phyloP scores from a whole-genome alignment of 2,329 filamentous ascomycete species.

The Rhinocladiella similis region DNA sequence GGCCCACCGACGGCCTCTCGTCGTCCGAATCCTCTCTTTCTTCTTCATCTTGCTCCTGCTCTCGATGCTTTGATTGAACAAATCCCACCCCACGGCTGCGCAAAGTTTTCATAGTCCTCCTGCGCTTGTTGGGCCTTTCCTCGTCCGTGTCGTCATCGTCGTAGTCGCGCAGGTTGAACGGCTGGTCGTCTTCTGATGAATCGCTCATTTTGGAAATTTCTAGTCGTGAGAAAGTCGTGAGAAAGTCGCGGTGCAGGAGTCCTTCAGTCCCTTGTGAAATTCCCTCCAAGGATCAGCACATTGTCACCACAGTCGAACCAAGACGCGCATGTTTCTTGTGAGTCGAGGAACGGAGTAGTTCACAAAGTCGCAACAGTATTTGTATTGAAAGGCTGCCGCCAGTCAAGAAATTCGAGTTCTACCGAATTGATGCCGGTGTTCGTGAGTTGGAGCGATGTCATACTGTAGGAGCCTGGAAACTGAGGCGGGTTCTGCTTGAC shows the following conservation, averaged over 20 bases:
- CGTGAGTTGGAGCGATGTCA: no score
- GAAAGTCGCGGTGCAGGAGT: neutral
- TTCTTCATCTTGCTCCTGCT: slow-evolving; percentile 21
- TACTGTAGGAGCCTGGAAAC: no score
- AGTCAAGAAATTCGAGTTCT: no score
- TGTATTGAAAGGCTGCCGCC: no score
- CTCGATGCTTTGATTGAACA: neutral
- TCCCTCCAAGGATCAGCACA: no score
- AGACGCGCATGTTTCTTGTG: neutral
- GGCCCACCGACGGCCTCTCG: slow-evolving; percentile 27
- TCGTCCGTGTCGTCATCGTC: slow-evolving; percentile 29
- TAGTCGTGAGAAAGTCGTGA: no score
- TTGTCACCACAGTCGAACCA: no score
- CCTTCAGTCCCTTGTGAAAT: no score
- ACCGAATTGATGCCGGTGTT: no score
- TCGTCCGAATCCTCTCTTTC: slow-evolving; percentile 26
- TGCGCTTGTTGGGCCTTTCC: neutral
- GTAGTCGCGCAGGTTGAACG: slow-evolving; percentile 30
- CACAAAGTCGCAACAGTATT: no score
- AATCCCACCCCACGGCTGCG: neutral
- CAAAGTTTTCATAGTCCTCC: neutral
- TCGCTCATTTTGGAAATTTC: slow-evolving; percentile 24
- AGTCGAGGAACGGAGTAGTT: neutral
- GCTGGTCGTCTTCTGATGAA: slow-evolving; percentile 32
- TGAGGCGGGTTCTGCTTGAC: no score